These are phyloP conservation scores for Tetrastigma voinierianum DNA, from an alignment of 164 flowering plant species.

Conservation along the genomic window DNA sequence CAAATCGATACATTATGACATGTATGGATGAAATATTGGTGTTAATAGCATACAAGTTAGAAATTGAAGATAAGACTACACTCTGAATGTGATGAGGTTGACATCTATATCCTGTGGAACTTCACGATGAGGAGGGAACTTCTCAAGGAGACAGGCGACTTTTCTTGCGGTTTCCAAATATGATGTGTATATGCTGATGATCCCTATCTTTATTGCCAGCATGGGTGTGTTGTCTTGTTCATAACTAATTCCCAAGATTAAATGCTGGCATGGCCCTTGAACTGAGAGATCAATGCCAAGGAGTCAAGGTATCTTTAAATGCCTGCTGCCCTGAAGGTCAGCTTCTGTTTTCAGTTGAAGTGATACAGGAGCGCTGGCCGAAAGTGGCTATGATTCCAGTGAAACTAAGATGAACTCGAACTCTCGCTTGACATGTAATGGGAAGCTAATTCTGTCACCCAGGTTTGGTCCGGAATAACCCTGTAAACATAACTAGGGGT, in stretches of 20 bases:
- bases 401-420: slow-evolving; percentile 71
- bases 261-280: slow-evolving; percentile 6
- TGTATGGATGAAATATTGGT: background rate
- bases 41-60: background rate
- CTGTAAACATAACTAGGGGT: slow-evolving; percentile 27
- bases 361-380: slow-evolving; percentile 72
- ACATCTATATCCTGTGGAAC: slow-evolving; percentile 42
- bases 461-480: slow-evolving; percentile 74
- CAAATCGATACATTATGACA: too few species aligned
- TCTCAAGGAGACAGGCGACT: slow-evolving; percentile 47
- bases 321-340: slow-evolving; percentile 46
- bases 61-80: slow-evolving; percentile 20
- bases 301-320: slow-evolving; percentile 11
- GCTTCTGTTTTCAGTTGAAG: slow-evolving; percentile 57
- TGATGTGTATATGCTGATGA: slow-evolving; percentile 21
- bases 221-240: background rate
- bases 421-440: slow-evolving; percentile 73
- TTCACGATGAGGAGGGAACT: slow-evolving; percentile 41
- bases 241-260: background rate
- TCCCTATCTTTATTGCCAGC: background rate
- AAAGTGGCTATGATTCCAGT: slow-evolving; percentile 59
- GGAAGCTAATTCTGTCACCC: slow-evolving; percentile 91
- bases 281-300: slow-evolving; percentile 1
- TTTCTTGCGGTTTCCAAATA: slow-evolving; percentile 49
- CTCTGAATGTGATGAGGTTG: slow-evolving; percentile 37